Conservation (phyloP, 768 basidiomycete genomes). For the Podaxis pistillaris region DNA sequence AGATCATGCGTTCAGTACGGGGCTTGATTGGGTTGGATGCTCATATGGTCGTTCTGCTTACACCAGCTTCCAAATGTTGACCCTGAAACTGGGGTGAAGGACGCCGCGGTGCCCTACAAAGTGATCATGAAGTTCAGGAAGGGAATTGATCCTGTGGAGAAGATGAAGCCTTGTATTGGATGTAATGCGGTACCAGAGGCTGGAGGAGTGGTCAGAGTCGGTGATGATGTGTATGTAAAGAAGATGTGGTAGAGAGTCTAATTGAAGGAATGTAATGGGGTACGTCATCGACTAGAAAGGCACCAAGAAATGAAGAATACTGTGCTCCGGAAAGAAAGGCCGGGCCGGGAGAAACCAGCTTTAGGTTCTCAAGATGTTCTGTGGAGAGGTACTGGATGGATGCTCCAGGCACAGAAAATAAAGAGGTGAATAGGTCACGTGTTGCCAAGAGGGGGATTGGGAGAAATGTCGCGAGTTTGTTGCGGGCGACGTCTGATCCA, state of each 20-base stretch:
- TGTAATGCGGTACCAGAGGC: conserved; percentile 57
- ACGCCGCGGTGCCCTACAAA: conserved; percentile 75
- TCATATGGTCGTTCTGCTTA: conserved; percentile 7
- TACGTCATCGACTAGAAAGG: background rate
- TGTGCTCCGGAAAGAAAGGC: background rate
- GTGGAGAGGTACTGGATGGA: background rate
- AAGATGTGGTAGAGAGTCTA: conserved; percentile 27
- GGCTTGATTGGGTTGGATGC: background rate
- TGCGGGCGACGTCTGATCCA: conserved; percentile 12
- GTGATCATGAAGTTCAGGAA: conserved; percentile 70
- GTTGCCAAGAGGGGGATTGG: conserved; percentile 7
- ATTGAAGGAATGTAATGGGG: background rate
- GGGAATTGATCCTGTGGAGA: conserved; percentile 48
- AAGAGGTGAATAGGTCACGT: conserved; percentile 13
- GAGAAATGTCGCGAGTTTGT: conserved; percentile 17
- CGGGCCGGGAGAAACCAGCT: background rate
- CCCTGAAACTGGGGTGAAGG: conserved; percentile 59
- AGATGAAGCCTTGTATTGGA: conserved; percentile 62
- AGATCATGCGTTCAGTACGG: background rate
- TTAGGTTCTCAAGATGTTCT: background rate
- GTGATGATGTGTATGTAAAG: conserved; percentile 55
- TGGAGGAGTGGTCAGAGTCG: conserved; percentile 55
- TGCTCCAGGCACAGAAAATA: background rate
- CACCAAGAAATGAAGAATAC: background rate
- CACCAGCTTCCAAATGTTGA: conserved; percentile 71